These are phyloP conservation scores for Tricladium varicosporioides DNA, from an alignment of 2,329 filamentous ascomycete species.

Conservation along the genomic window DNA sequence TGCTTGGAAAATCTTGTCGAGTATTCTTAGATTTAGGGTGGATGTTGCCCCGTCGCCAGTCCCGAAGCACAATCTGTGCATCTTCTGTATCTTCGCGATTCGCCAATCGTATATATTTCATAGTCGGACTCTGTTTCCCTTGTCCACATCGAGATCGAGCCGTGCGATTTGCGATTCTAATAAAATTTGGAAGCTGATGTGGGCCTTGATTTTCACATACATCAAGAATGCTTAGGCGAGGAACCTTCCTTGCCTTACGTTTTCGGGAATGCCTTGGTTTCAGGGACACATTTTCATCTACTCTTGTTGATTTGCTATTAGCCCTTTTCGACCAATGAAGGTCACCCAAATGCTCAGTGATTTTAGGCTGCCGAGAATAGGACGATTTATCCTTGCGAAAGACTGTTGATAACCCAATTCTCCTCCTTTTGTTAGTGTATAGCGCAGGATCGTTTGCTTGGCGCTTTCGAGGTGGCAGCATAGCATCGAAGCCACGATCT, in stretches of 20 bases:
- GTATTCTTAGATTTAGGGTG: constrained; percentile 12
- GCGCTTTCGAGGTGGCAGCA: constrained; percentile 32
- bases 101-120: constrained; percentile 59
- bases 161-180: constrained; percentile 60
- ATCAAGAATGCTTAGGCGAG: constrained; percentile 59
- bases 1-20: background rate
- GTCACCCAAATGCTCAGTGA: constrained; percentile 27
- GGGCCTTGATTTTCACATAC: constrained; percentile 35
- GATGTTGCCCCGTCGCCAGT: constrained; percentile 48
- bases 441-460: constrained; percentile 6
- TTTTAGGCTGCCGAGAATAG: constrained; percentile 25
- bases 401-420: constrained; percentile 8
- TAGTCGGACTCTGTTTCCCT: constrained; percentile 53
- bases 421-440: constrained; percentile 21
- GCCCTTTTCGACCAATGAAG: background rate
- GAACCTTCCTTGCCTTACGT: constrained; percentile 22
- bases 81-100: constrained; percentile 60
- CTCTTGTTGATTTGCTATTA: background rate
- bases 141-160: constrained; percentile 46
- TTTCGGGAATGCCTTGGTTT: too few species aligned
- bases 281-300: background rate
- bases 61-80: constrained; percentile 48
- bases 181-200: constrained; percentile 48
- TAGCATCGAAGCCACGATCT: constrained; percentile 34
- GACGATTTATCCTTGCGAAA: background rate